A percentile compares a stretch with the other conserved stretches of the same genome.
Conservation (phyloP, 768 basidiomycete species). For the Gymnopilus junonius region DNA sequence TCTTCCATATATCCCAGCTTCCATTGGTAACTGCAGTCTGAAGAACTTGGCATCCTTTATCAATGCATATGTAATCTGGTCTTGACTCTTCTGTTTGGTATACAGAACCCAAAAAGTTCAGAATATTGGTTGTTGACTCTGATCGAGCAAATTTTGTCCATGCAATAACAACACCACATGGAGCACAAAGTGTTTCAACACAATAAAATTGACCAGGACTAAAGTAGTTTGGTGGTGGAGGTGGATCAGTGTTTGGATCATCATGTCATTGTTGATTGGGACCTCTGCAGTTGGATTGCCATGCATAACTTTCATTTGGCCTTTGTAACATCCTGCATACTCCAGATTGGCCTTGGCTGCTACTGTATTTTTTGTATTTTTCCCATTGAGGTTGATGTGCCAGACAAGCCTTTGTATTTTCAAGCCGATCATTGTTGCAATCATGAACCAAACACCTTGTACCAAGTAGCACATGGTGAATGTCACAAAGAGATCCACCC, state of each 20-base stretch:
- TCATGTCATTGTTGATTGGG: not conserved
- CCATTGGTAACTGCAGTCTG: too few relatives aligned
- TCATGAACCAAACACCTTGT: slow-evolving; percentile 19
- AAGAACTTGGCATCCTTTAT: too few relatives aligned
- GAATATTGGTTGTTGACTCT: too few relatives aligned
- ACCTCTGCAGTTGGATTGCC: not conserved
- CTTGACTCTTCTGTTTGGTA: too few relatives aligned
- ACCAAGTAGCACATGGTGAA: slow-evolving; percentile 15
- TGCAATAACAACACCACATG: slow-evolving; percentile 21
- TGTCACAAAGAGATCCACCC: slow-evolving; percentile 27
- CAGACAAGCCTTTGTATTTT: slow-evolving; percentile 24
- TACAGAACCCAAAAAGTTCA: too few relatives aligned
- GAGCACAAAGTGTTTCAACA: slow-evolving; percentile 20
- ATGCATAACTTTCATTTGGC: slow-evolving; percentile 14
- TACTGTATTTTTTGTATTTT: slow-evolving; percentile 5
- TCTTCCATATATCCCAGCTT: too few relatives aligned
- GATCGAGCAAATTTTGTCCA: slow-evolving; percentile 17
- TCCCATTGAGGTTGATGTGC: slow-evolving; percentile 25
- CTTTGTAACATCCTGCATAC: slow-evolving; percentile 16
- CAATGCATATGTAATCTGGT: too few relatives aligned
- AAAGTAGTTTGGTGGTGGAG: slow-evolving; percentile 8
- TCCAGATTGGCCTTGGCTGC: slow-evolving; percentile 14
- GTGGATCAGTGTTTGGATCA: slow-evolving; percentile 4
- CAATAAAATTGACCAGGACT: slow-evolving; percentile 15
- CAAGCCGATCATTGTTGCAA: slow-evolving; percentile 18